These are phyloP conservation scores for Serendipita vermifera DNA, from an alignment of 768 basidiomycete genomes.

Conservation along the genomic window DNA sequence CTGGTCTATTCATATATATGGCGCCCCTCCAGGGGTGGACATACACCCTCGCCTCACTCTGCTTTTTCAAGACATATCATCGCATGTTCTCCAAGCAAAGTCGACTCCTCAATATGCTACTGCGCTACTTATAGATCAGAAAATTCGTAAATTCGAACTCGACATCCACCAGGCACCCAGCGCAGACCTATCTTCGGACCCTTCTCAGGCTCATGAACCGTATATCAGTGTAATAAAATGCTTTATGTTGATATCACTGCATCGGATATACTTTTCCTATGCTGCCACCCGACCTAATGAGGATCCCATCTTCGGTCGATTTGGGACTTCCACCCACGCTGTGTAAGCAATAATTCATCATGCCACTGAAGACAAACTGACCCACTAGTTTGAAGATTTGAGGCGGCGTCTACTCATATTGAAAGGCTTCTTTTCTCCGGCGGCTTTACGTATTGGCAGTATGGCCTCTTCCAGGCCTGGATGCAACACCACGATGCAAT, in stretches of 20 bases:
- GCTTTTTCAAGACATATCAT: background rate
- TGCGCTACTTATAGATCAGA: background rate
- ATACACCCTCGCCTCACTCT: constrained; percentile 1
- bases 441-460: background rate
- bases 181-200: no score
- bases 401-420: background rate
- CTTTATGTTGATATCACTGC: background rate
- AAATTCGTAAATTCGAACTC: constrained; percentile 4
- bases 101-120: background rate
- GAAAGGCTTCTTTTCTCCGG: background rate
- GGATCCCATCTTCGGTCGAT: background rate
- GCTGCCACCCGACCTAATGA: background rate
- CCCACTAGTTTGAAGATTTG: no score
- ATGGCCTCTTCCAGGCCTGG: background rate
- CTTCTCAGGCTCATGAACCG: no score
- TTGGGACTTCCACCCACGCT: background rate
- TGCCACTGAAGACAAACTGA: no score
- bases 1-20: background rate
- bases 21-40: background rate
- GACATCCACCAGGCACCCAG: no score
- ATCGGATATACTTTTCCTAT: constrained; percentile 6
- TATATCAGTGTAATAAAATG: background rate
- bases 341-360: background rate
- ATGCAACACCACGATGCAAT: background rate
- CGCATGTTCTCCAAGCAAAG: background rate